Conservation (phyloP, 2,329 filamentous ascomycete species). For the Gaeumannomyces sp. region DNA sequence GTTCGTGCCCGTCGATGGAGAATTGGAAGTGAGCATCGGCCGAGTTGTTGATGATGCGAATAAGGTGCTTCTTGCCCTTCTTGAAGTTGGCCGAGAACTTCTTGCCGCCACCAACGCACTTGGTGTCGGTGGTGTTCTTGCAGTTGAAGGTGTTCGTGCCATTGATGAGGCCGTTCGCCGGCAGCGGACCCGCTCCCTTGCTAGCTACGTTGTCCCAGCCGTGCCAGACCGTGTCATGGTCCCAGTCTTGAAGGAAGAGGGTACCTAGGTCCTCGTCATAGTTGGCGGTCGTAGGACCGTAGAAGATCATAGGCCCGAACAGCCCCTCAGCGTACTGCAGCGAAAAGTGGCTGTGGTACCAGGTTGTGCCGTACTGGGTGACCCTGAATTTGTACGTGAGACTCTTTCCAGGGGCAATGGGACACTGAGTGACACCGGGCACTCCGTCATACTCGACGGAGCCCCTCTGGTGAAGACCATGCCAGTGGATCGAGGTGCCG, state of each 20-base stretch:
- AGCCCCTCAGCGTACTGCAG: constrained; percentile 37
- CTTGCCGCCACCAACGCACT: constrained; percentile 8
- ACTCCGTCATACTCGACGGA: constrained; percentile 28
- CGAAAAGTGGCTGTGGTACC: constrained; percentile 33
- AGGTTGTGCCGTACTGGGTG: constrained; percentile 30
- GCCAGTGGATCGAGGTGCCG: constrained; percentile 30
- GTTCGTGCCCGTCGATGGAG: constrained; percentile 28
- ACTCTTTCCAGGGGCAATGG: constrained; percentile 40
- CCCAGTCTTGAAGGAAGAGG: constrained; percentile 4
- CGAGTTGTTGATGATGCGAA: constrained; percentile 29
- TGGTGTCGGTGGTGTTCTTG: neutral
- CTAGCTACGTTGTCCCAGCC: neutral
- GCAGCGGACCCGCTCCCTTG: neutral
- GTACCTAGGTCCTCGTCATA: constrained; percentile 7
- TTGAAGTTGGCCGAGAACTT: constrained; percentile 5
- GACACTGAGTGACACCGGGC: constrained; percentile 40
- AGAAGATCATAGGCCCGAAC: constrained; percentile 39
- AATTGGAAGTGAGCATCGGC: constrained; percentile 27
- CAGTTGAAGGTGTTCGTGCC: constrained; percentile 8
- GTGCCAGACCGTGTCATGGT: neutral
- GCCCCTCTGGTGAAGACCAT: constrained; percentile 26
- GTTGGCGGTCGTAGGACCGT: constrained; percentile 10
- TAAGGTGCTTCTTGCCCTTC: constrained; percentile 23
- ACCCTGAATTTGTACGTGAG: constrained; percentile 29
- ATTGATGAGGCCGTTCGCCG: constrained; percentile 5